Percentiles rank a stretch among this genome's conserved stretches.
Evolutionary conservation across 352 stramenopile genomes (phyloP).

Genomic region (Thalassiosira livingstoniorum): DNA sequence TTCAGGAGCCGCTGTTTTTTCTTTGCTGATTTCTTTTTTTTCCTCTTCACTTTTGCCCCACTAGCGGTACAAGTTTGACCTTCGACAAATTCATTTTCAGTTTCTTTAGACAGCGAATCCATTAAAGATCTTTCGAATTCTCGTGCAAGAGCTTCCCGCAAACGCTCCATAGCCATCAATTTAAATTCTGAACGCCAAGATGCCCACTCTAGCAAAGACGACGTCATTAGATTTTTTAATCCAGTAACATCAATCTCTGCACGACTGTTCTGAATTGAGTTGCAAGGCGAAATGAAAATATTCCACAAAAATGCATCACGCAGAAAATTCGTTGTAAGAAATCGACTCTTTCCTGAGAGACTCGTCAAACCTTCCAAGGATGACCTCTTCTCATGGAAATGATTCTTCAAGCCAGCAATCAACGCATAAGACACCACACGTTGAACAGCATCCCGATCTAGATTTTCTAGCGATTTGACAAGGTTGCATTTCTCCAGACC

Average conservation of each 20-base stretch:
- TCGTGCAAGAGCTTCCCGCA: slow-evolving; percentile 41
- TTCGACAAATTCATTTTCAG: slow-evolving; percentile 8
- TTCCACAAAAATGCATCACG: slow-evolving; percentile 27
- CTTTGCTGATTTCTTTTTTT: slow-evolving; percentile 52
- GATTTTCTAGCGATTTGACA: slow-evolving; percentile 33
- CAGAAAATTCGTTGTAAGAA: slow-evolving; percentile 10
- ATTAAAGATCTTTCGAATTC: slow-evolving; percentile 52
- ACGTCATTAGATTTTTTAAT: background rate
- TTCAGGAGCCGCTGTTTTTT: slow-evolving; percentile 38
- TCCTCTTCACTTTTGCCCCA: slow-evolving; percentile 35
- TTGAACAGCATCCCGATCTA: slow-evolving; percentile 24
- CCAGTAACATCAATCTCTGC: background rate
- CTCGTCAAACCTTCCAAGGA: background rate
- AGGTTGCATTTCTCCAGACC: slow-evolving; percentile 26
- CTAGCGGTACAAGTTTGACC: background rate
- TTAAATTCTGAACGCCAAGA: slow-evolving; percentile 40
- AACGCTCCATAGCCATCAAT: slow-evolving; percentile 27
- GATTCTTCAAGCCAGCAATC: slow-evolving; percentile 36
- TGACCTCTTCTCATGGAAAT: no score
- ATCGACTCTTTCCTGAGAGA: background rate
- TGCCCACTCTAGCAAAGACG: slow-evolving; percentile 46
- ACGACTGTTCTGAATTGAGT: no score
- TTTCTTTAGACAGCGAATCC: slow-evolving; percentile 36
- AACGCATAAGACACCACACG: slow-evolving; percentile 36
- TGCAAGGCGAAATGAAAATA: slow-evolving; percentile 16